Conservation (phyloP, 306 rosid species). For the Begonia peltatifolia region DNA sequence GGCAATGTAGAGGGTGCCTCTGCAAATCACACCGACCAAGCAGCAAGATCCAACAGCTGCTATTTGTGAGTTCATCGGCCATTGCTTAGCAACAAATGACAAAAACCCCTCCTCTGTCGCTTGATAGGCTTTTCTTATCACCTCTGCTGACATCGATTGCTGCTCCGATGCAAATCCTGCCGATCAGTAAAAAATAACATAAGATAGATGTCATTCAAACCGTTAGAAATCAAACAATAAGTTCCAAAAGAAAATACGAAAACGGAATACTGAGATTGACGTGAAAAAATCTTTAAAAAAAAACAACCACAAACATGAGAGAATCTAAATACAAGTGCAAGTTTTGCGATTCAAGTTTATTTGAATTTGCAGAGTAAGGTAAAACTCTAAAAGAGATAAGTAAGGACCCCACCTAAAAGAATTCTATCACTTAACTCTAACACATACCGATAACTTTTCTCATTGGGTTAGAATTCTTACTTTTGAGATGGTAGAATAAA, state of each 20-base stretch:
- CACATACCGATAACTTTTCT: too few species aligned
- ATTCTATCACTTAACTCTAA: too few species aligned
- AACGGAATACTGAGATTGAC: too few species aligned
- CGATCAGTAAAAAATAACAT: background rate
- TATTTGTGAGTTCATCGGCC: slow-evolving; percentile 80
- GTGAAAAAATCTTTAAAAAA: too few species aligned
- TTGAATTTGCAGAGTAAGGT: too few species aligned
- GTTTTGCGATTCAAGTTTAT: too few species aligned
- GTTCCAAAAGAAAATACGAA: too few species aligned
- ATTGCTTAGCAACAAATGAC: slow-evolving; percentile 62
- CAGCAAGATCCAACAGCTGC: slow-evolving; percentile 97
- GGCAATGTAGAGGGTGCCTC: slow-evolving; percentile 69
- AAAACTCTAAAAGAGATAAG: too few species aligned
- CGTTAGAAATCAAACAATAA: too few species aligned
- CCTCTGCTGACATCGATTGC: slow-evolving; percentile 68
- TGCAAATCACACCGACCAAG: slow-evolving; percentile 75
- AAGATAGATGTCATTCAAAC: background rate
- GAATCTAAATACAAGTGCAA: too few species aligned
- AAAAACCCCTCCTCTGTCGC: slow-evolving; percentile 94
- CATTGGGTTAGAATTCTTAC: slow-evolving; percentile 20
- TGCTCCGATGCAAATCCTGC: slow-evolving; percentile 77
- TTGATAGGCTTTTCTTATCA: slow-evolving; percentile 79
- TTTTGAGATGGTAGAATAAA: slow-evolving; percentile 68
- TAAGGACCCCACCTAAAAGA: too few species aligned
- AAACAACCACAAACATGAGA: too few species aligned